Conservation (phyloP, 164 flowering plant species). For the Chloranthus sessilifolius region DNA sequence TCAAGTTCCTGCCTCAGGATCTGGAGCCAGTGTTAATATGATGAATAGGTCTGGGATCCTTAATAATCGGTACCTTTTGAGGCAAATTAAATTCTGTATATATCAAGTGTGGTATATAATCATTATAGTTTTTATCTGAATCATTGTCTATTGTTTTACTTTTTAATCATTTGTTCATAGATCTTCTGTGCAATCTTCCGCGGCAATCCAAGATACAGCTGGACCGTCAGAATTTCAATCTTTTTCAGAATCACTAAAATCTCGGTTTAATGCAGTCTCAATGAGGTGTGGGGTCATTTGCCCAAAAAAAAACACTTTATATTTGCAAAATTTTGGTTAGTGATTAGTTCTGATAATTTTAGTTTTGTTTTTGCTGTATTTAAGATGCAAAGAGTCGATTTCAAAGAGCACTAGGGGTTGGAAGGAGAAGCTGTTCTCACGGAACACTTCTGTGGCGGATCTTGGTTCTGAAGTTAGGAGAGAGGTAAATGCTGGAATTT, state of each 20-base stretch:
- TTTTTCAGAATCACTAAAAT: constrained; percentile 69
- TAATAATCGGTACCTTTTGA: constrained; percentile 30
- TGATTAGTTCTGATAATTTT: background rate
- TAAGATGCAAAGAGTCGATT: constrained; percentile 71
- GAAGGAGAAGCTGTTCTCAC: constrained; percentile 76
- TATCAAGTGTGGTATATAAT: background rate
- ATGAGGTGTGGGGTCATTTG: constrained; percentile 34
- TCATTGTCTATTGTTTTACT: background rate
- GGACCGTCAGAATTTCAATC: constrained; percentile 88
- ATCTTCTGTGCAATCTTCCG: constrained; percentile 40
- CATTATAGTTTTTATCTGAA: background rate
- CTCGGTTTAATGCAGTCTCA: constrained; percentile 66
- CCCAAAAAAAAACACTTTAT: too few species aligned
- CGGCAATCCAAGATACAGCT: constrained; percentile 49
- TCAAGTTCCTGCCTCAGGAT: constrained; percentile 33
- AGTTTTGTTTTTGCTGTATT: background rate
- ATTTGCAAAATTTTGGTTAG: background rate
- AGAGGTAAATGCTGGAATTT: constrained; percentile 63
- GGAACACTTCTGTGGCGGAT: constrained; percentile 45
- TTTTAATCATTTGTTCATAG: constrained; percentile 14
- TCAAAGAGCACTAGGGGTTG: constrained; percentile 77
- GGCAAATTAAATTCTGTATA: constrained; percentile 4
- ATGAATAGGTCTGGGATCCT: constrained; percentile 22
- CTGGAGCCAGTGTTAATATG: constrained; percentile 29
- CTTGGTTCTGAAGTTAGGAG: constrained; percentile 51